Percentiles rank a stretch among this genome's conserved stretches.
These are phyloP conservation scores for Teratosphaeria gauchensis DNA, from an alignment of 2,329 filamentous ascomycete genomes.

Conservation along the genomic window DNA sequence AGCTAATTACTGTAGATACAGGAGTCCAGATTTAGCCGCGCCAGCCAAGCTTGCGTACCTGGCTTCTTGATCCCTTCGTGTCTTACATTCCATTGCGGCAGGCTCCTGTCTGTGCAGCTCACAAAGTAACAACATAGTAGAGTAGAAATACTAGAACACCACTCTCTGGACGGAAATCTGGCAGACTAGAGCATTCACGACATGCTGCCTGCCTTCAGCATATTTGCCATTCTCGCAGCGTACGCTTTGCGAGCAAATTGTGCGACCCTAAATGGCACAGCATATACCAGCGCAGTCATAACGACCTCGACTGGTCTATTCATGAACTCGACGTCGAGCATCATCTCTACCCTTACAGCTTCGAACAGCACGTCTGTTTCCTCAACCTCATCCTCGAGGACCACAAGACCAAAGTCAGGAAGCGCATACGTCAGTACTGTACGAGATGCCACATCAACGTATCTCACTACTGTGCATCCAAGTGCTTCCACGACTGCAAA, in stretches of 20 bases:
- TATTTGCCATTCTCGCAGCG: not conserved
- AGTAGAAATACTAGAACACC: not conserved
- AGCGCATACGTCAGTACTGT: not conserved
- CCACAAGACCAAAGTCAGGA: not conserved
- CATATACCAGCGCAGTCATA: not conserved
- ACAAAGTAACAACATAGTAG: not conserved
- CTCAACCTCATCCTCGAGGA: not conserved
- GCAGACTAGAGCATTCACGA: not conserved
- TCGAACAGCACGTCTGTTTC: not conserved
- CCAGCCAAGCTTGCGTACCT: not conserved
- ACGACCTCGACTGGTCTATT: not conserved
- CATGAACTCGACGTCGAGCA: not conserved
- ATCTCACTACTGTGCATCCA: not conserved
- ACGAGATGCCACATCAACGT: not conserved
- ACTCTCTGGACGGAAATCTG: not conserved
- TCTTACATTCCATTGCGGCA: not conserved
- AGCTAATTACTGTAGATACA: not conserved
- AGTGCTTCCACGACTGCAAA: not conserved
- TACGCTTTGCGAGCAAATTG: not conserved
- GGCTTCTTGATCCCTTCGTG: not conserved
- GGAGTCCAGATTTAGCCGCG: not conserved
- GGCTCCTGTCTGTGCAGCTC: not conserved
- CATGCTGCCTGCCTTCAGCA: not conserved
- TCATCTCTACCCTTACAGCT: not conserved
- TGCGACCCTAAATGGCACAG: not conserved